Base-by-base conservation (phyloP, 1,284 basidiomycete genomes). In the Boletellus deceptivus region DNA sequence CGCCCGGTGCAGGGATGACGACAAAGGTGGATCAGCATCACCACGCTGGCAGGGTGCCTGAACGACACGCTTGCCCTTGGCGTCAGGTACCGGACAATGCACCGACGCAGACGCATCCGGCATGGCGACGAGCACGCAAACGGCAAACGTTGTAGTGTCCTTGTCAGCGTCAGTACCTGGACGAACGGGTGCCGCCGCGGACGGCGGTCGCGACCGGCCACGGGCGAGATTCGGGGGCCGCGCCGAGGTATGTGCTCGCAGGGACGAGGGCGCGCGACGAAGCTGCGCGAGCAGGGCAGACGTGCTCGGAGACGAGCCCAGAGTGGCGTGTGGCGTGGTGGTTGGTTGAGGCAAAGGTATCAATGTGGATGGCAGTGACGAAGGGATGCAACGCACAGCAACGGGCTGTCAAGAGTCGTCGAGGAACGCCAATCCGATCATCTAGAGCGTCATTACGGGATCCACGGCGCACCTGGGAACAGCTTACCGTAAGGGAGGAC, bases 41-140 rank as follows among this genome's bases (percentile, higher is more conserved):
- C 41, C 24, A 25, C 36, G 37, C 13, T 27, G 37, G 17, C 33
- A 43, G 7, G 40, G 57, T 25, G 34, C 33, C 31, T 43, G 59
- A 16, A 57, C 49, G 0, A 53, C 49, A 16, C 39, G 38, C 37
- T 65, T 62, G 4, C 59, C 63, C 43, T 66, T 65, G 50, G 34
- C 20, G 25, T 42, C 39, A 33, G 37, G 14, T 11, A 31, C 2
- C 0, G 24, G 37, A 22, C 27, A 51, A 45, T 52, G 18, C 2
- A 38, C 46, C 0, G 57, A 52, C 0, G 53, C 27, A 13, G 52
- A 48, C 14, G 25, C 27, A 18, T 75, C 72, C 3, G 84, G 84
- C 84, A 87, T 85, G 31, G 78, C 73, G 50, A 87, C 73, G 48
- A 87, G 70, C 6, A 86, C 76, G 22, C 79, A 74, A 11, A 86